Evolutionary conservation across 179 eudicot genomes (phyloP), one percentile per base, ranked within the genome.

Genomic region (Silene coronaria): DNA sequence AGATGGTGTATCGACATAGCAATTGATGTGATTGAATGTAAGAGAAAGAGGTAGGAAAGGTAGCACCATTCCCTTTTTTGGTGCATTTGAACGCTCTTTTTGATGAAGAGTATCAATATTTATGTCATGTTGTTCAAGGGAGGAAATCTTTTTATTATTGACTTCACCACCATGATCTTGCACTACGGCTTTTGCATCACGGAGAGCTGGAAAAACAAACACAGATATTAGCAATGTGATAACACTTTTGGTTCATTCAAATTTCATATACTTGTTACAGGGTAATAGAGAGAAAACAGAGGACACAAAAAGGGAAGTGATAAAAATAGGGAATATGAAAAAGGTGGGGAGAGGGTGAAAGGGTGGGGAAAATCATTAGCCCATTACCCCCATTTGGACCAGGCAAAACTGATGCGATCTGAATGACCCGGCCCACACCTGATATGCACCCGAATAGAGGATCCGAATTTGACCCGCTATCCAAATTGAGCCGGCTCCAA

Each of bases 21-120:
- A 92, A 60, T 87, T 91, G 74, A 93, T 80, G 73, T 88, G 97
- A 61, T 87, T 81, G 80, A 93, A 93, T 74, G 91, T 86, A 19
- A 93, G 87, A 22, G 96, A 88, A 84, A 88, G 87, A 32, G 93
- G 97, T 51, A 83, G 81, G 82, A 93, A 93, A 10, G 97, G 96
- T 77, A 93, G 82, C 80, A 89, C 87, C 96, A 90, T 91, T 81
- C 96, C 93, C 65, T 34, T 88, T 80, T 55, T 74, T 21, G 75
- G 23, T 69, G 80, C 69, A 46, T 28, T 57, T 16, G 14, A 38
- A 74, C 69, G 19, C 32, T 46, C 76, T 61, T 17, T 48, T 24
- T 64, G 64, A 12, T 28, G 24, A 22, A 17, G 14, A 22, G 23
- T 73, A 58, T 68, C 79, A 68, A 73, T 72, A 42, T 53, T 57